phyloP scores from a whole-genome alignment of 2,329 filamentous ascomycete species.

The Trichoderma atrobrunneum region DNA sequence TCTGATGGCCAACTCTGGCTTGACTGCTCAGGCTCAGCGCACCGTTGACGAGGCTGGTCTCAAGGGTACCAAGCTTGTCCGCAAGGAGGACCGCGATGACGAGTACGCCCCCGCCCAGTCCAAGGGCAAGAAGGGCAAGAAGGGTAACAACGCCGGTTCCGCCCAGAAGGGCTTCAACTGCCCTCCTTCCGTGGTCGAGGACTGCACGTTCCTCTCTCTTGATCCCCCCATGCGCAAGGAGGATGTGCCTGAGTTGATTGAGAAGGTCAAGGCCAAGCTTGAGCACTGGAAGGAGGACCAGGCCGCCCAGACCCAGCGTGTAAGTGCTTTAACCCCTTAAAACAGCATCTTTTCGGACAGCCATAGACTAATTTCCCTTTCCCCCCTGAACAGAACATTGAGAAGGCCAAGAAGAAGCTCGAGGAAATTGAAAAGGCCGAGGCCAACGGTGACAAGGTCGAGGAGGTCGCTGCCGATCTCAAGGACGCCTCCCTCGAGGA shows the following conservation, averaged over 20 bases:
- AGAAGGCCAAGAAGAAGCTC: slow-evolving; percentile 94
- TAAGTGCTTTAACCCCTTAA: slow-evolving; percentile 45
- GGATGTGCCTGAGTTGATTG: slow-evolving; percentile 74
- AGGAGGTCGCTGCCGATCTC: slow-evolving; percentile 50
- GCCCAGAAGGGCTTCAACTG: slow-evolving; percentile 68
- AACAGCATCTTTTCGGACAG: neutral
- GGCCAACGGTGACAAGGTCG: slow-evolving; percentile 47
- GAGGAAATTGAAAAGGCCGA: slow-evolving; percentile 69
- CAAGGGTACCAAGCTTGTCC: slow-evolving; percentile 79
- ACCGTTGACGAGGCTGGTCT: slow-evolving; percentile 80
- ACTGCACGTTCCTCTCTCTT: slow-evolving; percentile 78
- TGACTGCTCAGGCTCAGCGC: slow-evolving; percentile 75
- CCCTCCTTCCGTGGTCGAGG: slow-evolving; percentile 87
- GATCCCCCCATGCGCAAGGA: slow-evolving; percentile 83
- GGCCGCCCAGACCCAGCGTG: slow-evolving; percentile 82
- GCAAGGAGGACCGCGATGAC: slow-evolving; percentile 86
- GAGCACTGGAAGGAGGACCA: slow-evolving; percentile 90
- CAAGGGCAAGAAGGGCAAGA: slow-evolving; percentile 85
- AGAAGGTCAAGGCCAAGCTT: slow-evolving; percentile 92
- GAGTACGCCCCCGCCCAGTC: slow-evolving; percentile 79
- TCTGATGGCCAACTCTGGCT: slow-evolving; percentile 64
- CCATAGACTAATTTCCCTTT: neutral
- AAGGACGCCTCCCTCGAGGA: slow-evolving; percentile 53
- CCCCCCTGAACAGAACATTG: slow-evolving; percentile 69
- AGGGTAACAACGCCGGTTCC: slow-evolving; percentile 44